These are phyloP conservation scores for Rubia balearica DNA, from an alignment of 305 asterid genomes.

Conservation along the genomic window DNA sequence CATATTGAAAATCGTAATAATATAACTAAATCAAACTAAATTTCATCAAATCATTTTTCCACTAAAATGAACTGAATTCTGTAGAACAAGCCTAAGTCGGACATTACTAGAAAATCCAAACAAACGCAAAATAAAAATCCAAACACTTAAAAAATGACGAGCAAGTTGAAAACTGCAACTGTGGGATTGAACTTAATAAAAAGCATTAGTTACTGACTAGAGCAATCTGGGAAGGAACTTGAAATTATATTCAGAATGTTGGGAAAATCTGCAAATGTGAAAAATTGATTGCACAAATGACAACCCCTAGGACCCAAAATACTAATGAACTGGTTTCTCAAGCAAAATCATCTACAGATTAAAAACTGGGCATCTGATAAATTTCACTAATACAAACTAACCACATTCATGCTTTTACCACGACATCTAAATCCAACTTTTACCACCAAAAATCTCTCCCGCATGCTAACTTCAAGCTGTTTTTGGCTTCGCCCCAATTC, in stretches of 20 bases:
- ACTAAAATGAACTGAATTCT: too few species aligned
- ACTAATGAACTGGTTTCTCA: neutral
- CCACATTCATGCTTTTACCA: neutral
- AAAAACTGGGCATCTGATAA: neutral
- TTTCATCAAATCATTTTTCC: too few species aligned
- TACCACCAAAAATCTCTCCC: constrained; percentile 24
- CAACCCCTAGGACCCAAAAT: neutral
- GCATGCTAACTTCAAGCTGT: constrained; percentile 33
- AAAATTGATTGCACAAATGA: neutral
- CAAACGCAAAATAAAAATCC: neutral
- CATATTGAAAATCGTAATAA: too few species aligned
- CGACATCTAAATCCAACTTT: constrained; percentile 18
- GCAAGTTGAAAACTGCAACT: neutral
- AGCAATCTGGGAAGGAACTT: neutral
- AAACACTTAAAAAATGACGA: too few species aligned
- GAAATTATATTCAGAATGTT: neutral
- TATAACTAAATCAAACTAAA: too few species aligned
- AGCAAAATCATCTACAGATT: constrained; percentile 4
- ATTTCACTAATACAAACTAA: constrained; percentile 12
- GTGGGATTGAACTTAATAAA: neutral
- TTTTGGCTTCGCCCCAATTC: constrained; percentile 66
- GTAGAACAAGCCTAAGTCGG: too few species aligned
- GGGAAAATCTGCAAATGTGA: neutral
- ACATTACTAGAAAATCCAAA: too few species aligned
- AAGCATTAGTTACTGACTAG: neutral